Conservation (phyloP, 176 grass and related monocot species). For the Triticum turgidum region DNA sequence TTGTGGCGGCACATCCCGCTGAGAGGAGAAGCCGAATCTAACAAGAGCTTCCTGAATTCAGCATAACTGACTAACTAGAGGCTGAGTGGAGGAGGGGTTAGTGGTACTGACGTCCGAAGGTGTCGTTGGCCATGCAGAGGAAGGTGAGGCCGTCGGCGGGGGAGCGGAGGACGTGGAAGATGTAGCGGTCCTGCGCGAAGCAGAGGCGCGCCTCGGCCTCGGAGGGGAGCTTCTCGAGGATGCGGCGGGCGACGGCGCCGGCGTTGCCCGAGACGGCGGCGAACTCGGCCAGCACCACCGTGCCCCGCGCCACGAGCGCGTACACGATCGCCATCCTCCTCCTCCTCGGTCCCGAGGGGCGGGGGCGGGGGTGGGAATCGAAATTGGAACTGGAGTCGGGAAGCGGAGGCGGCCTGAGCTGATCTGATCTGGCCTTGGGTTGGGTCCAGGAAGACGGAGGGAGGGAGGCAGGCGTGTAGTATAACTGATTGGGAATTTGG, state of each 20-base stretch:
- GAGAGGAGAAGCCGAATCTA: not conserved
- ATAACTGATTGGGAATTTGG: not conserved
- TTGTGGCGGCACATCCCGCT: not conserved
- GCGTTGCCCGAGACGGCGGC: slow-evolving; percentile 78
- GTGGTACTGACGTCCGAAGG: slow-evolving; percentile 59
- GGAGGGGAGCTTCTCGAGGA: slow-evolving; percentile 79
- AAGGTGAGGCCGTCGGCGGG: slow-evolving; percentile 64
- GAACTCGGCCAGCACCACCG: slow-evolving; percentile 93
- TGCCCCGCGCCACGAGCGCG: slow-evolving; percentile 78
- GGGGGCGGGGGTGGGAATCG: not conserved
- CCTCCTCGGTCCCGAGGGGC: not conserved
- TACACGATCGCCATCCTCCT: slow-evolving; percentile 75
- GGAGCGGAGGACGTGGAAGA: slow-evolving; percentile 87
- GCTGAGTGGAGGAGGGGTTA: not conserved
- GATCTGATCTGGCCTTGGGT: slow-evolving; percentile 14
- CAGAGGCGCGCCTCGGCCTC: slow-evolving; percentile 76
- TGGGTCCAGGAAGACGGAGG: not conserved
- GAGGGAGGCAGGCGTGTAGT: not conserved
- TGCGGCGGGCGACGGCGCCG: slow-evolving; percentile 71
- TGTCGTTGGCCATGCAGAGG: slow-evolving; percentile 97
- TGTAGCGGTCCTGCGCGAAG: slow-evolving; percentile 93
- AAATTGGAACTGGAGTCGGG: not conserved
- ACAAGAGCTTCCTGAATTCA: too few relatives aligned
- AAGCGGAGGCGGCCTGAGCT: not conserved
- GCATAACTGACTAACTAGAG: too few relatives aligned